phyloP scores from a whole-genome alignment of 2,329 filamentous ascomycete species.

The Colletotrichum sp. region DNA sequence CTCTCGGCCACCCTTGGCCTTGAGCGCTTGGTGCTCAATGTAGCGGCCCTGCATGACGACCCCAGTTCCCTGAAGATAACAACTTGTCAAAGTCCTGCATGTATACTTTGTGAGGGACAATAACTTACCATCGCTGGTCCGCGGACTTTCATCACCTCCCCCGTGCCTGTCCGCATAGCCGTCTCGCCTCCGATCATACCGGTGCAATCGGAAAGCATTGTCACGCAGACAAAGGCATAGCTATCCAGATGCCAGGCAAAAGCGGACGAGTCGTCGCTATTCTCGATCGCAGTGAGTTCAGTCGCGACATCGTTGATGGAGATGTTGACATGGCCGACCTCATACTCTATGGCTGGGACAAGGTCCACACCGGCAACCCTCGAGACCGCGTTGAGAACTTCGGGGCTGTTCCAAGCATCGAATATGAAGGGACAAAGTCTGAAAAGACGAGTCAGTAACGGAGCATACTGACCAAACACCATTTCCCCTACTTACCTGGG shows the following conservation, averaged over 20 bases:
- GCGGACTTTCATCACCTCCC: constrained; percentile 62
- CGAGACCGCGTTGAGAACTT: constrained; percentile 52
- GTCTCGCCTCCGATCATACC: constrained; percentile 72
- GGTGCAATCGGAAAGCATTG: constrained; percentile 68
- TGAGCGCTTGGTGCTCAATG: constrained; percentile 69
- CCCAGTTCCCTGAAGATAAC: constrained; percentile 56
- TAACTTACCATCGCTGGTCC: constrained; percentile 59
- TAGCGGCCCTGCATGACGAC: constrained; percentile 71
- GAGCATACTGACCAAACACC: constrained; percentile 20
- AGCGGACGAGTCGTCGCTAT: constrained; percentile 56
- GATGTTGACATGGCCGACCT: constrained; percentile 61
- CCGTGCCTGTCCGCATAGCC: constrained; percentile 58
- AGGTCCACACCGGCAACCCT: constrained; percentile 60
- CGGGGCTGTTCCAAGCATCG: constrained; percentile 47
- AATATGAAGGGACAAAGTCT: constrained; percentile 69
- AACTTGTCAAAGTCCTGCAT: background rate
- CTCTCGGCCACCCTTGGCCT: constrained; percentile 63
- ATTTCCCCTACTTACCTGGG: constrained; percentile 45
- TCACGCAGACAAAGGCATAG: constrained; percentile 72
- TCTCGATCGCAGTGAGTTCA: constrained; percentile 31
- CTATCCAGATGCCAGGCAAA: constrained; percentile 70
- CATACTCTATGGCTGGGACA: constrained; percentile 57
- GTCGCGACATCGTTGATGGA: constrained; percentile 52
- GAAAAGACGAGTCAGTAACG: background rate
- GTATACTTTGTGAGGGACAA: constrained; percentile 27